phyloP scores from a whole-genome alignment of 805 yeast species.

The Yamadazyma sp. region DNA sequence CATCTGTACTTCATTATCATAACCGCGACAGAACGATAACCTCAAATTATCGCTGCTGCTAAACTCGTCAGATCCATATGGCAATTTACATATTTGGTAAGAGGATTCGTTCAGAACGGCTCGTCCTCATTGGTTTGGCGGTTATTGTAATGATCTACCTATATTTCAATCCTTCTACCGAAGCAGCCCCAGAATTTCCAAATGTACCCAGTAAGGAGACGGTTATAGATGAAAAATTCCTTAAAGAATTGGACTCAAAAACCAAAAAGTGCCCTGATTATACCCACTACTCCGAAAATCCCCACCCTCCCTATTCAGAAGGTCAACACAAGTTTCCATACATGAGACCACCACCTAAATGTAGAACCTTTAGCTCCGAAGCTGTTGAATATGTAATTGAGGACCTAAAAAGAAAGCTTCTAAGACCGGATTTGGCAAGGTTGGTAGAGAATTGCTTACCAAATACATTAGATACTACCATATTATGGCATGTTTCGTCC shows the following conservation, averaged over 20 bases:
- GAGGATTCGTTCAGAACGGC: conserved; percentile 5
- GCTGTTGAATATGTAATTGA: conserved; percentile 61
- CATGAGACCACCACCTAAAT: conserved; percentile 71
- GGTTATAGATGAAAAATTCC: conserved; percentile 4
- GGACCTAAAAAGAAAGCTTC: conserved; percentile 50
- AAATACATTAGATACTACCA: conserved; percentile 84
- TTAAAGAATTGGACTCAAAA: conserved; percentile 12
- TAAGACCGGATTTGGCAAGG: conserved; percentile 67
- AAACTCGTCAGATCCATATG: conserved; percentile 1
- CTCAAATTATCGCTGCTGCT: no score
- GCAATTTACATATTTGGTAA: conserved; percentile 3
- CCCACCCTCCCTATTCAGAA: conserved; percentile 56
- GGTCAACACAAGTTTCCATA: conserved; percentile 62
- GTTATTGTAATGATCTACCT: conserved; percentile 1
- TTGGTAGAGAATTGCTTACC: conserved; percentile 82
- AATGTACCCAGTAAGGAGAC: not conserved
- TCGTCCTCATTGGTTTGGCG: not conserved
- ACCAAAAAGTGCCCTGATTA: conserved; percentile 57
- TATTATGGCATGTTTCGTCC: conserved; percentile 58
- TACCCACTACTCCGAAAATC: conserved; percentile 52
- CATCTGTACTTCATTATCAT: no score
- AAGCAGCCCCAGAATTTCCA: not conserved
- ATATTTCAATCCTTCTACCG: not conserved
- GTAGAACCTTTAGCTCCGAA: conserved; percentile 69
- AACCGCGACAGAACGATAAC: no score